Evolutionary conservation across 495 filamentous ascomycete species (phyloP), one percentile per base, ranked within the genome.

Genomic region (Talaromyces liani): DNA sequence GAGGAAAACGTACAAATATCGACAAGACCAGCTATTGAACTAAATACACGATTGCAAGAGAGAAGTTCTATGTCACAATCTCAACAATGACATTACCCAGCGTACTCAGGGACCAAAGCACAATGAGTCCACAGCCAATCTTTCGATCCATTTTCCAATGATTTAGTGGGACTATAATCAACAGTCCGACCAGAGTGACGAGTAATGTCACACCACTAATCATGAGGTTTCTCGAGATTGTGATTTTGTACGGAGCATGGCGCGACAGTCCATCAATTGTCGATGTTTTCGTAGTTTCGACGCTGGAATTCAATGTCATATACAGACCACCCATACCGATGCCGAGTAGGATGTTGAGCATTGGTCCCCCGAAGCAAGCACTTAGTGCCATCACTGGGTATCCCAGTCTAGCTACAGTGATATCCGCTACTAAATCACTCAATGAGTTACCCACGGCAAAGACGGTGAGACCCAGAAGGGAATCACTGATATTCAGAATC

Each of bases 391-490:
- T 99, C 49, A 98, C 92, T 0, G 95, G 95, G 74, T 92, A 97
- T 1, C 95, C 94, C 0, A 98, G 82, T 14, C 90, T 80, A 9
- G 95, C 95, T 39, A 99, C 89, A 0, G 95, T 99, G 62, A 97
- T 87, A 66, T 99, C 91, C 6, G 95, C 92, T 4, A 99, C 92
- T 1, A 99, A 79, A 69, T 99, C 95, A 10, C 95, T 93, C 6
- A 98, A 80, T 2, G 91, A 96, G 69, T 97, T 99, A 12, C 95
- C 94, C 14, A 98, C 92, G 1, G 95, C 95, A 71, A 99, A 99
- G 54, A 99, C 85, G 31, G 95, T 99, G 45, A 99, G 82, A 1
- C 95, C 95, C 3, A 99, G 80, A 64, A 99, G 93, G 7, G 95
- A 96, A 78, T 99, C 94, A 27, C 89, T 93, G 67, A 99, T 98